These are phyloP conservation scores for Aegle marmelos DNA, from an alignment of 345 rosid genomes.

Conservation along the genomic window DNA sequence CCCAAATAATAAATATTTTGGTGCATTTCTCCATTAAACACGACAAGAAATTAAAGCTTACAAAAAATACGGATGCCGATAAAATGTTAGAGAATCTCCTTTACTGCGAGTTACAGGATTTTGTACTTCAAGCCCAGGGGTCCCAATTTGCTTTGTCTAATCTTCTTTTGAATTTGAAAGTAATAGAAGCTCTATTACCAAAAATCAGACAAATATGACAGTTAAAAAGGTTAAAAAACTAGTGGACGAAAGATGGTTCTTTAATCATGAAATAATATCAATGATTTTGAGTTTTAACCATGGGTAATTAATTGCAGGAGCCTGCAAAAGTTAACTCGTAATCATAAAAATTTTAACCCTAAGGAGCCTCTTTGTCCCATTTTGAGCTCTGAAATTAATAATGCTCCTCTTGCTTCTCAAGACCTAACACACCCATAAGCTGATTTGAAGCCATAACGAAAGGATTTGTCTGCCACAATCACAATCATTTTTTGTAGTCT, in stretches of 20 bases:
- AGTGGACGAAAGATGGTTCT: slow-evolving; percentile 6
- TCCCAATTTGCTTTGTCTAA: neutral
- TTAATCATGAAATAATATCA: slow-evolving; percentile 12
- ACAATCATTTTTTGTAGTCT: neutral
- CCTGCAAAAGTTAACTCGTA: slow-evolving; percentile 21
- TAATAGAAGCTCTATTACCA: slow-evolving; percentile 15
- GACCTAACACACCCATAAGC: neutral
- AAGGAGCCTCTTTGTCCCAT: slow-evolving; percentile 25
- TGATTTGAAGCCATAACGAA: neutral
- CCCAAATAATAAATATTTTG: neutral
- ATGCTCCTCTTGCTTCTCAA: neutral
- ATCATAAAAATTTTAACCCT: slow-evolving; percentile 21
- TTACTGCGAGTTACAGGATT: slow-evolving; percentile 1
- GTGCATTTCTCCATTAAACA: neutral
- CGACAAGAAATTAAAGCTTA: neutral
- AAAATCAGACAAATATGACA: slow-evolving; percentile 16
- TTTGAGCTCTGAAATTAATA: neutral
- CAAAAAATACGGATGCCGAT: neutral
- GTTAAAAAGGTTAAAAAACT: neutral
- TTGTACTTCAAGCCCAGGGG: slow-evolving; percentile 19
- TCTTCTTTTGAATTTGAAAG: slow-evolving; percentile 34
- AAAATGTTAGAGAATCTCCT: neutral
- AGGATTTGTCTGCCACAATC: slow-evolving; percentile 2
- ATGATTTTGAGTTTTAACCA: slow-evolving; percentile 13
- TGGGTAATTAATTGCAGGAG: slow-evolving; percentile 26